Conservation (phyloP, 345 rosid genomes). For the Salix suchowensis region DNA sequence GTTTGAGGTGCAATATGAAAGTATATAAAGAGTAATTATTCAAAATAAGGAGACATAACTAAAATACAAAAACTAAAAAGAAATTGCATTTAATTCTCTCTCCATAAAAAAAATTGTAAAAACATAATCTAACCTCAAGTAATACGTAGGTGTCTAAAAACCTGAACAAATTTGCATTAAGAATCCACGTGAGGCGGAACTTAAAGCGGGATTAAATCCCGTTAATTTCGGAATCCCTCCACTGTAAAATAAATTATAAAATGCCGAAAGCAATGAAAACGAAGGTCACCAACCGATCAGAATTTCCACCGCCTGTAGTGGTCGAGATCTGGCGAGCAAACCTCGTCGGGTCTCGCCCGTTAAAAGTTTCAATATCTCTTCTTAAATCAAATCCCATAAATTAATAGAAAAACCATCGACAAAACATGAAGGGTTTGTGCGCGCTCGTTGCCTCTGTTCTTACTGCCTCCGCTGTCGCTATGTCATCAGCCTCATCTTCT, state of each 20-base stretch:
- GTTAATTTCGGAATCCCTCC: not conserved
- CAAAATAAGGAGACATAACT: too few species aligned
- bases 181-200: not conserved
- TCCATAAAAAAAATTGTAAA: too few species aligned
- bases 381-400: not conserved
- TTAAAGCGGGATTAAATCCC: not conserved
- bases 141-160: too few species aligned
- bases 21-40: too few species aligned
- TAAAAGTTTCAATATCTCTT: not conserved
- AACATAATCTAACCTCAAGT: not conserved
- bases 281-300: not conserved
- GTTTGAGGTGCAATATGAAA: too few species aligned
- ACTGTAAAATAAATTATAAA: not conserved
- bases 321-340: constrained; percentile 19
- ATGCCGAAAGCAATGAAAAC: not conserved
- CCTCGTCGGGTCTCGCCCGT: constrained; percentile 16
- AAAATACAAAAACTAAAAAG: too few species aligned
- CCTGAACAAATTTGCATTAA: not conserved
- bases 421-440: constrained; percentile 18
- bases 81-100: too few species aligned
- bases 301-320: not conserved
- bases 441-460: constrained; percentile 39
- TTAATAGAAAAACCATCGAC: not conserved
- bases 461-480: constrained; percentile 50
- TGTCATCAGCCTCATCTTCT: constrained; percentile 29